Evolutionary conservation across 139 green algal species (phyloP).

Genomic region (Yamagishiella unicocca): DNA sequence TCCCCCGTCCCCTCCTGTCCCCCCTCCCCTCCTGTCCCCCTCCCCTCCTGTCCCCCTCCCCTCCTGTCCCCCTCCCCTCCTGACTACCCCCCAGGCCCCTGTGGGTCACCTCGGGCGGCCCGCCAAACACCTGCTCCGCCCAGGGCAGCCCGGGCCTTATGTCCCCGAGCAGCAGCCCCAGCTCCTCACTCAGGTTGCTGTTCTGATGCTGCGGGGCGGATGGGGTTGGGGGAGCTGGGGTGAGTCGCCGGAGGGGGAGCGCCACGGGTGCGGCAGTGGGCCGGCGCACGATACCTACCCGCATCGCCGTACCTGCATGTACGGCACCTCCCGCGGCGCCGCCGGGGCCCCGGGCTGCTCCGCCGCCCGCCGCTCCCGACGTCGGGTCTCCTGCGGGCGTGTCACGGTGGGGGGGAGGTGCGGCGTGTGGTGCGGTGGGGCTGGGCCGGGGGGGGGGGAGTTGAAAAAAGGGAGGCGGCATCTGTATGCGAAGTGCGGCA

Average conservation of each 20-base stretch:
- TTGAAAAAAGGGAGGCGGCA: too few species aligned
- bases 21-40: too few species aligned
- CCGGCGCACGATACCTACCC: too few species aligned
- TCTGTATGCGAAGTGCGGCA: too few species aligned
- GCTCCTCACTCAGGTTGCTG: constrained; percentile 73
- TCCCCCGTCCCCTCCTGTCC: too few species aligned
- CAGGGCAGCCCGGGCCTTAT: constrained; percentile 46
- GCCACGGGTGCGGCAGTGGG: background rate
- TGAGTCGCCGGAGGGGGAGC: background rate
- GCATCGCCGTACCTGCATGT: constrained; percentile 69
- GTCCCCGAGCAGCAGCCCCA: constrained; percentile 10
- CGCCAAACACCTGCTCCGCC: constrained; percentile 59
- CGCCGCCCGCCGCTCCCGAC: background rate
- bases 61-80: too few species aligned
- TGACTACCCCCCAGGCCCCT: too few species aligned
- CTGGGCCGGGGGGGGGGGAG: background rate
- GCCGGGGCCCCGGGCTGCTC: background rate
- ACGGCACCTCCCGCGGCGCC: constrained; percentile 50
- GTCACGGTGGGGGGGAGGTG: too few species aligned
- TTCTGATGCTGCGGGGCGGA: constrained; percentile 77
- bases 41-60: too few species aligned
- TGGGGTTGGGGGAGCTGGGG: background rate
- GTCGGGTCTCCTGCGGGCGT: background rate
- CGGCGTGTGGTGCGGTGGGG: background rate
- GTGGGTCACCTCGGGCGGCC: constrained; percentile 52